These are phyloP conservation scores for Trypanosoma mega DNA, from an alignment of 208 protist species.

Conservation along the genomic window DNA sequence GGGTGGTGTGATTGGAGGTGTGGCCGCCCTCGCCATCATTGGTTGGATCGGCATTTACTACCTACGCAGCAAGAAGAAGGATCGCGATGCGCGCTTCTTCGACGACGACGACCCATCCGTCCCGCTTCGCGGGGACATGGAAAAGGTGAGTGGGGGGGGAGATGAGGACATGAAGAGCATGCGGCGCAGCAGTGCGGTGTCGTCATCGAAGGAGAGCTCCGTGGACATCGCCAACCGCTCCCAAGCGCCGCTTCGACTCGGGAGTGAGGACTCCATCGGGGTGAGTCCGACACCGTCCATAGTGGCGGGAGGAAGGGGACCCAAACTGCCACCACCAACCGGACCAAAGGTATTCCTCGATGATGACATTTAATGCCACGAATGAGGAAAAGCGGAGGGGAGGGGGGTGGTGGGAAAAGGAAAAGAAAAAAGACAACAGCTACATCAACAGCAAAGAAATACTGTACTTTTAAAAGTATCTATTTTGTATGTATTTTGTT, in stretches of 20 bases:
- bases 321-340: slow-evolving; percentile 1
- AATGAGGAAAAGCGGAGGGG: neutral
- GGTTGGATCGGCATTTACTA: slow-evolving; percentile 1
- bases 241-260: neutral
- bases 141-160: neutral
- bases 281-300: neutral
- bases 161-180: neutral
- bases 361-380: neutral
- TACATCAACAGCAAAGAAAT: too few relatives aligned
- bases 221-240: neutral
- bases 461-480: too few relatives aligned
- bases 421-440: neutral
- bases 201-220: slow-evolving; percentile 7
- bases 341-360: neutral
- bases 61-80: slow-evolving; percentile 10
- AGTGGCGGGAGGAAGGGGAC: neutral
- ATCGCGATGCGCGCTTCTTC: slow-evolving; percentile 24
- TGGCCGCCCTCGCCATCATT: slow-evolving; percentile 1
- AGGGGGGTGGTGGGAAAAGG: neutral
- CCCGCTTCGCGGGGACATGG: neutral
- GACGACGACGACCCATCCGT: slow-evolving; percentile 18
- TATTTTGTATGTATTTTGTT: too few relatives aligned
- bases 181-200: neutral
- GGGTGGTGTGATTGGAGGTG: neutral
- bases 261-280: neutral